Percentiles rank a stretch among this genome's conserved stretches.
These are phyloP conservation scores for Escovopsis sp. DNA, from an alignment of 2,329 filamentous ascomycete genomes.

Conservation along the genomic window DNA sequence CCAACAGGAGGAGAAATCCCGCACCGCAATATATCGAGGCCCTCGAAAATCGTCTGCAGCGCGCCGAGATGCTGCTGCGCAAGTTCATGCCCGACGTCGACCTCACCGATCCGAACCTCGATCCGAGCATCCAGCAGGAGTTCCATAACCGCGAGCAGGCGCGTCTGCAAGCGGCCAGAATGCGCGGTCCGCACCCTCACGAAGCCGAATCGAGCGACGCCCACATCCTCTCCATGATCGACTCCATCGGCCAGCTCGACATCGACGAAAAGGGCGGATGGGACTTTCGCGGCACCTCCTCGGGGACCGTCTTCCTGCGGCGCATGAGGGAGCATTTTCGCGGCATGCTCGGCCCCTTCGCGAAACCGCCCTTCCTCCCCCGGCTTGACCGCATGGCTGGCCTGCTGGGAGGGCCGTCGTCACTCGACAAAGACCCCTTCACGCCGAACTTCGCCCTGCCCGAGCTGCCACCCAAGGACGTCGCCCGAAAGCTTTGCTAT, in stretches of 20 bases:
- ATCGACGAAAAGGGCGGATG: constrained; percentile 82
- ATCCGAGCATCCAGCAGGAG: constrained; percentile 60
- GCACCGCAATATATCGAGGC: constrained; percentile 88
- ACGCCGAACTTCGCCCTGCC: constrained; percentile 35
- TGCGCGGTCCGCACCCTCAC: constrained; percentile 19
- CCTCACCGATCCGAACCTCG: constrained; percentile 69
- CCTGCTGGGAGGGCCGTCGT: constrained; percentile 54
- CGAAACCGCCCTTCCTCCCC: constrained; percentile 43
- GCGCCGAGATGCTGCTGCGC: constrained; percentile 65
- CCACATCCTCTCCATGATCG: constrained; percentile 85
- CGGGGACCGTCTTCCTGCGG: constrained; percentile 74
- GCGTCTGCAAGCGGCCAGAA: constrained; percentile 27
- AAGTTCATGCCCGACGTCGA: constrained; percentile 73
- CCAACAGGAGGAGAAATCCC: constrained; percentile 77
- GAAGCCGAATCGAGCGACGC: constrained; percentile 42
- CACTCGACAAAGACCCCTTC: constrained; percentile 47
- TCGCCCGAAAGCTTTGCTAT: constrained; percentile 36
- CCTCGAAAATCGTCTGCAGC: constrained; percentile 66
- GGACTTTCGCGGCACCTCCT: constrained; percentile 91
- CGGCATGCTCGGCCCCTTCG: constrained; percentile 52
- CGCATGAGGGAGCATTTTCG: constrained; percentile 81
- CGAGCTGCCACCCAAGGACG: constrained; percentile 53
- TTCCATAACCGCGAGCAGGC: constrained; percentile 39
- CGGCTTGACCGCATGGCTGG: constrained; percentile 31
- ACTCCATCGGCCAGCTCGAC: constrained; percentile 79